A percentile compares a stretch with the other conserved stretches of the same genome.
Evolutionary conservation across 1,284 basidiomycete genomes (phyloP).

Genomic region (Macrocystidia cucumis): DNA sequence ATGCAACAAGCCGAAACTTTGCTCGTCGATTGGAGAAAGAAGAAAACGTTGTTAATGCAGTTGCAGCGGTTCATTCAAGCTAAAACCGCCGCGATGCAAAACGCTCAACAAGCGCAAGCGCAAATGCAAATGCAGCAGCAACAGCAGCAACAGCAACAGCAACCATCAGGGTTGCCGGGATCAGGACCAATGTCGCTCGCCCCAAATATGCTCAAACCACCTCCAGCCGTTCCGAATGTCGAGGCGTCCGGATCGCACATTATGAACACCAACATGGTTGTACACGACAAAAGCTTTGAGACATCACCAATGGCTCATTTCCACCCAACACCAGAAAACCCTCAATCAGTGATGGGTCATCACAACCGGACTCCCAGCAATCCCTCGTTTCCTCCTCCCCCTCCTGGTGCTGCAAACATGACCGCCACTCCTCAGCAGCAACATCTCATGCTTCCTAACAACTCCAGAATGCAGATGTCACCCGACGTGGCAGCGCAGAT

Average conservation of each 20-base stretch:
- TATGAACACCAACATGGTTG: no score
- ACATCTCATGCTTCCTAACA: neutral
- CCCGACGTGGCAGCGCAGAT: slow-evolving; percentile 34
- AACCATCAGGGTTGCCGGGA: slow-evolving; percentile 6
- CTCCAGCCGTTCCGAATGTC: no score
- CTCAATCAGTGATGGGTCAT: no score
- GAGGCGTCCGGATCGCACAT: no score
- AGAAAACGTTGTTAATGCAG: slow-evolving; percentile 12
- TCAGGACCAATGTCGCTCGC: slow-evolving; percentile 3
- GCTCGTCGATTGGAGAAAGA: slow-evolving; percentile 39
- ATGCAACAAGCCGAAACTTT: slow-evolving; percentile 52
- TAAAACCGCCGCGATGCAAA: slow-evolving; percentile 10
- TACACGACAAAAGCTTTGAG: no score
- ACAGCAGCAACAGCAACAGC: slow-evolving; percentile 6
- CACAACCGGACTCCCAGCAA: no score
- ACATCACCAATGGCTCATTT: no score
- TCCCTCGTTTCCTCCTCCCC: neutral
- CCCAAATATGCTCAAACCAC: neutral
- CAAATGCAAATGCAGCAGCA: slow-evolving; percentile 9
- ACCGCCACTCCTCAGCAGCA: slow-evolving; percentile 1
- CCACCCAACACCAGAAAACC: no score
- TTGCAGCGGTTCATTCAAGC: slow-evolving; percentile 15
- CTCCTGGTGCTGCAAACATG: neutral
- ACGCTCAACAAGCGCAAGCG: slow-evolving; percentile 9
- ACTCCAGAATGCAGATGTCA: neutral